Conservation (phyloP, 1,284 basidiomycete genomes). For the Fomes fomentarius region DNA sequence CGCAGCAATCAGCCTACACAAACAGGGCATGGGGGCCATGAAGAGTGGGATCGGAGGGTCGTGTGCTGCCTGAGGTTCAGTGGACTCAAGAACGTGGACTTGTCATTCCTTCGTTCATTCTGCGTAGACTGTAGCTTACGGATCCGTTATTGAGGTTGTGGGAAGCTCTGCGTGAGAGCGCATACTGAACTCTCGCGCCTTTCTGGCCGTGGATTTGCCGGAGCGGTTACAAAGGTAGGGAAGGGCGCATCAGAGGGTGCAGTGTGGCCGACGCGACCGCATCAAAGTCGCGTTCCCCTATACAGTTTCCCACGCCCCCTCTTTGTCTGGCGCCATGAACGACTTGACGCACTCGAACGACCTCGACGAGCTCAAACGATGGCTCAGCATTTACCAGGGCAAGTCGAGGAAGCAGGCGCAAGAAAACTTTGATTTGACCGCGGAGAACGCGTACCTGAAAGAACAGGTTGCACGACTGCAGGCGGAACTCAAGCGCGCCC, state of each 20-base stretch:
- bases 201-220: neutral
- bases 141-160: neutral
- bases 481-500: neutral
- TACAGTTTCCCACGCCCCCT: neutral
- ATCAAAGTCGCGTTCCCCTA: too few species aligned
- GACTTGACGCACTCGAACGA: neutral
- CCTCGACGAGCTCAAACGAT: neutral
- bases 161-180: neutral
- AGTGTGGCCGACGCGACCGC: neutral
- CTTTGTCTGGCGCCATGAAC: neutral
- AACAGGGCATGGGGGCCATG: constrained; percentile 55
- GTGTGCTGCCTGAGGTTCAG: neutral
- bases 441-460: neutral
- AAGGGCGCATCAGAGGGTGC: neutral
- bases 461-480: neutral
- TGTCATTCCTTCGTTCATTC: neutral
- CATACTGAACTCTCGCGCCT: neutral
- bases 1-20: constrained; percentile 71
- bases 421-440: neutral
- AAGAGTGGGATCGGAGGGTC: constrained; percentile 47
- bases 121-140: neutral
- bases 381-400: neutral
- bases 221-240: neutral
- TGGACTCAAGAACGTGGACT: neutral
- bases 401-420: neutral